Evolutionary conservation across 305 asterid genomes (phyloP).

Genomic region (Coffea humblotiana): DNA sequence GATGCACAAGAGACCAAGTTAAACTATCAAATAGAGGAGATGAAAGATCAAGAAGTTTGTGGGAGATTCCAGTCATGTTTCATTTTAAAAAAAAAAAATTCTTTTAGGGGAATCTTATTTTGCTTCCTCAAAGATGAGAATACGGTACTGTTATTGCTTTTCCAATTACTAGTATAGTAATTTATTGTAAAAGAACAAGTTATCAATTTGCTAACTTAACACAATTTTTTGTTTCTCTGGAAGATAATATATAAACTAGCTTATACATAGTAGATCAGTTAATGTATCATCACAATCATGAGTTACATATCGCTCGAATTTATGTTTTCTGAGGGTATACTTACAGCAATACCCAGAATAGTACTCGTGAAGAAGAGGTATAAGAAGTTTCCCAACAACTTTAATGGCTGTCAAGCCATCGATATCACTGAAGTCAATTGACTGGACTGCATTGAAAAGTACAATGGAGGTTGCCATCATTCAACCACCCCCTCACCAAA

Average conservation of each 20-base stretch:
- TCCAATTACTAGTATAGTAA: background rate
- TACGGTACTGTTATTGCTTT: background rate
- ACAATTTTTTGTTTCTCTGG: background rate
- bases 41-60: background rate
- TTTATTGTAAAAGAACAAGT: too few species aligned
- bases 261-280: too few species aligned
- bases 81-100: background rate
- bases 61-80: background rate
- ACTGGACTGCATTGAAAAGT: background rate
- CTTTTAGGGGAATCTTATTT: too few species aligned
- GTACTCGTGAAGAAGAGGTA: background rate
- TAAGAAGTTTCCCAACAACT: background rate
- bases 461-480: constrained; percentile 9
- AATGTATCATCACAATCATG: background rate
- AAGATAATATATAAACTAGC: background rate
- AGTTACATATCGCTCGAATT: background rate
- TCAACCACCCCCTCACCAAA: constrained; percentile 14
- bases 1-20: background rate
- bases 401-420: background rate
- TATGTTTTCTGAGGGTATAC: background rate
- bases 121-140: background rate
- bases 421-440: background rate
- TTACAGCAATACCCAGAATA: background rate
- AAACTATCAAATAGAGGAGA: background rate
- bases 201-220: background rate